Conservation (phyloP, 177 flowering plant genomes). For the Vitis hybrid region DNA sequence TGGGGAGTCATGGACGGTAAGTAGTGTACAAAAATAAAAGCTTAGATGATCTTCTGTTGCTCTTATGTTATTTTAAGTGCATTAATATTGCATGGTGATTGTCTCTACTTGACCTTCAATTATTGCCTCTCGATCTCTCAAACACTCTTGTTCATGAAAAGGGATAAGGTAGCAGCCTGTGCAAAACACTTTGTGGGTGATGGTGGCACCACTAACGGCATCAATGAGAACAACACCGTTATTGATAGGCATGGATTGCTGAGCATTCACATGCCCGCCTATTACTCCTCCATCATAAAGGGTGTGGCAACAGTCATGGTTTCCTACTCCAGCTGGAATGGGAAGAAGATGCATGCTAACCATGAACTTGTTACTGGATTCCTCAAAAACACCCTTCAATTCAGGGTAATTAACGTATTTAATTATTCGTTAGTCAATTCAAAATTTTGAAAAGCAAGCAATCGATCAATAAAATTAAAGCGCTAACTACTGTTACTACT, state of each 20-base stretch:
- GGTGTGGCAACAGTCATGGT: constrained; percentile 35
- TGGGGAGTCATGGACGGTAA: too few species aligned
- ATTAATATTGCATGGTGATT: too few species aligned
- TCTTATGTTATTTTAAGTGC: too few species aligned
- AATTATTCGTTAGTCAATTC: too few species aligned
- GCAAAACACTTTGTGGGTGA: constrained; percentile 34
- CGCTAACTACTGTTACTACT: too few species aligned
- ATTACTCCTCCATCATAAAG: constrained; percentile 21
- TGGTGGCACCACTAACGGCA: constrained; percentile 27
- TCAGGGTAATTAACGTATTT: constrained; percentile 15
- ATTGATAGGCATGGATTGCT: constrained; percentile 15
- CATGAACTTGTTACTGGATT: constrained; percentile 23
- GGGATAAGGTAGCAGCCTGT: not conserved
- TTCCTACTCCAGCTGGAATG: constrained; percentile 32
- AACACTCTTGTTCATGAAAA: too few species aligned
- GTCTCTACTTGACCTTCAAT: too few species aligned
- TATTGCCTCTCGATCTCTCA: too few species aligned
- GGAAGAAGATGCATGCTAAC: constrained; percentile 14
- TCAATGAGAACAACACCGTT: constrained; percentile 27
- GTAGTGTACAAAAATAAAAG: too few species aligned
- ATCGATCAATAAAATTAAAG: too few species aligned
- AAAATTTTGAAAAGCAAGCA: too few species aligned
- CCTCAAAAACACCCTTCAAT: constrained; percentile 26
- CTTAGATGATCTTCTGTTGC: too few species aligned
- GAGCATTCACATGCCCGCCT: constrained; percentile 30